Evolutionary conservation across 345 rosid genomes (phyloP).

Genomic region (Trapa incisa): DNA sequence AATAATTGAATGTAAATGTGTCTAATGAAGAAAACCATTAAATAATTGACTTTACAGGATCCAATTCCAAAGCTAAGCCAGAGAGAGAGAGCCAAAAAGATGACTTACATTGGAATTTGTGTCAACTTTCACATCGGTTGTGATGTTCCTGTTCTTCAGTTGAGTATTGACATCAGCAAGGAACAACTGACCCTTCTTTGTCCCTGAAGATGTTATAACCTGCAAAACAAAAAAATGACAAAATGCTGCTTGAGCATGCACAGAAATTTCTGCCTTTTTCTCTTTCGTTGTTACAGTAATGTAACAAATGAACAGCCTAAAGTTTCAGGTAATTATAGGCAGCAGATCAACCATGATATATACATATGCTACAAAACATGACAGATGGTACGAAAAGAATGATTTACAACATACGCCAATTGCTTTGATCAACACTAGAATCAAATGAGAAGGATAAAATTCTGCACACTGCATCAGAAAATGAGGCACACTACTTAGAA

Average conservation of each 20-base stretch:
- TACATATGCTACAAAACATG: neutral
- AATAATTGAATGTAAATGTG: neutral
- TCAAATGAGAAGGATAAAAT: constrained; percentile 1
- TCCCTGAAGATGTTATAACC: constrained; percentile 68
- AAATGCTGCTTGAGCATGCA: neutral
- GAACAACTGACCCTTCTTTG: constrained; percentile 64
- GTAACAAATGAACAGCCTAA: neutral
- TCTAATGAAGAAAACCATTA: neutral
- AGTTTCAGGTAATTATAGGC: neutral
- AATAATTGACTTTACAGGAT: neutral
- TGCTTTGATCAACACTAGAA: constrained; percentile 4
- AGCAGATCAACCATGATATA: neutral
- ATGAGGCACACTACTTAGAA: neutral
- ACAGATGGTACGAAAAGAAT: neutral
- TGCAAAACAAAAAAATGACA: constrained; percentile 10
- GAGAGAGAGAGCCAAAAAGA: neutral
- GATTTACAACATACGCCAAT: constrained; percentile 2
- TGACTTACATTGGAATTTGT: constrained; percentile 46
- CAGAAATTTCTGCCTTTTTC: neutral
- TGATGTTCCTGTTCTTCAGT: constrained; percentile 82
- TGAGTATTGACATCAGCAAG: constrained; percentile 75
- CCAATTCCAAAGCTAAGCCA: neutral
- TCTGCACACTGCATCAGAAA: constrained; percentile 1
- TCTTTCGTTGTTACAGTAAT: neutral
- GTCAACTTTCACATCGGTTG: constrained; percentile 81